phyloP scores from a whole-genome alignment of 306 rosid genomes.

The Quercus engelmannii region DNA sequence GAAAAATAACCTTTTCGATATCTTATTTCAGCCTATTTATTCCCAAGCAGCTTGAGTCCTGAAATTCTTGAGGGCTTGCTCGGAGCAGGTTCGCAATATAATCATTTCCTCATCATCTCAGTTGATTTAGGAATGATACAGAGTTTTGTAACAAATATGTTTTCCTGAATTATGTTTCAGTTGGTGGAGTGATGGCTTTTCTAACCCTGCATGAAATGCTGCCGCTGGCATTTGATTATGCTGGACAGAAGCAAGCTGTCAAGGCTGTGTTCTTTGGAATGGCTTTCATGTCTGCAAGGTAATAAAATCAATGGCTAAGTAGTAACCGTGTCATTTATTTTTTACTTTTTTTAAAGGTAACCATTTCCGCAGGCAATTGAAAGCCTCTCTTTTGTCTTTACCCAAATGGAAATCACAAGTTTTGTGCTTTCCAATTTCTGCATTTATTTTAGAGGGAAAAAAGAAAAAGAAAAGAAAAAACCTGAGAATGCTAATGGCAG shows the following conservation, averaged over 20 bases:
- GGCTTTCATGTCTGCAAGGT: constrained; percentile 99
- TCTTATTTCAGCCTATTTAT: constrained; percentile 66
- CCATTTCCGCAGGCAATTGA: constrained; percentile 8
- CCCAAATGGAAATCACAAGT: constrained; percentile 1
- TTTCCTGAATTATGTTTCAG: constrained; percentile 34
- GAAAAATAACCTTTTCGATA: constrained; percentile 14
- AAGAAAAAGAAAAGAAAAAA: neutral
- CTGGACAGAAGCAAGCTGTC: constrained; percentile 86
- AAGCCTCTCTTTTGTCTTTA: neutral
- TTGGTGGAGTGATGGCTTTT: constrained; percentile 97
- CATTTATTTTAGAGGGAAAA: neutral
- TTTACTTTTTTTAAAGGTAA: neutral
- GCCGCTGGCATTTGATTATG: constrained; percentile 93
- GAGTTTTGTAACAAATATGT: neutral
- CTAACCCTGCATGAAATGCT: constrained; percentile 94
- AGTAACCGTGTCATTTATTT: neutral
- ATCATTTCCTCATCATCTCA: constrained; percentile 7
- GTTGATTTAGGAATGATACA: neutral
- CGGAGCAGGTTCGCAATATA: constrained; percentile 68
- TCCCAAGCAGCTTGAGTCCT: constrained; percentile 89
- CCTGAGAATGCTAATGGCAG: neutral
- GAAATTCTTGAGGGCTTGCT: constrained; percentile 94
- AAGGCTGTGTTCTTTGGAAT: constrained; percentile 93
- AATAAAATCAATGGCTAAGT: constrained; percentile 24
- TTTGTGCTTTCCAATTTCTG: neutral